phyloP scores from a whole-genome alignment of 2,329 filamentous ascomycete genomes.

The Capronia americana region DNA sequence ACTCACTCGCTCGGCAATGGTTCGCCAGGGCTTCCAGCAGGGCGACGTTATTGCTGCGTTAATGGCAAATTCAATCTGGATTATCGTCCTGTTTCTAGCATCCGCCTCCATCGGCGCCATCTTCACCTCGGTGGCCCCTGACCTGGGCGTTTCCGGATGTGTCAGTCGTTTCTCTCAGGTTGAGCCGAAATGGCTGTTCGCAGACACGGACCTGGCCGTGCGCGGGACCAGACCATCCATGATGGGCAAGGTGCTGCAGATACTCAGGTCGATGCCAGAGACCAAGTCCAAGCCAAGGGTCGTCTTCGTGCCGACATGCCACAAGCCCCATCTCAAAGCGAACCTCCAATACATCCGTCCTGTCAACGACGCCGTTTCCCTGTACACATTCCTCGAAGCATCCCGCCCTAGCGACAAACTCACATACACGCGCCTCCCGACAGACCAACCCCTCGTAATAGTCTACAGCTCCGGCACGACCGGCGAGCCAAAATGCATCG shows the following conservation, averaged over 20 bases:
- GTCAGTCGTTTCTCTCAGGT: constrained; percentile 50
- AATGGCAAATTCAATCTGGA: constrained; percentile 53
- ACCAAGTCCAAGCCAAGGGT: constrained; percentile 24
- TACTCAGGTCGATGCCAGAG: constrained; percentile 64
- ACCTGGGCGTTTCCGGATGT: constrained; percentile 49
- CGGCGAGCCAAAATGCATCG: constrained; percentile 54
- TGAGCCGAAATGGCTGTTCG: constrained; percentile 49
- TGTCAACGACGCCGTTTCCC: constrained; percentile 21
- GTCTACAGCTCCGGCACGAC: constrained; percentile 54
- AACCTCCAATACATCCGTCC: constrained; percentile 26
- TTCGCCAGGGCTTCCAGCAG: constrained; percentile 47
- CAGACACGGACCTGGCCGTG: constrained; percentile 67
- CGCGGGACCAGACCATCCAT: constrained; percentile 81
- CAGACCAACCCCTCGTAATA: constrained; percentile 53
- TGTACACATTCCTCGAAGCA: constrained; percentile 45
- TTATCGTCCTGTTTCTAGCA: constrained; percentile 52
- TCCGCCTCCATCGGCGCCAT: constrained; percentile 52
- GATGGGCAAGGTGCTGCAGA: constrained; percentile 72
- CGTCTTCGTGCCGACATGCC: constrained; percentile 34
- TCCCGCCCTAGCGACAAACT: constrained; percentile 44
- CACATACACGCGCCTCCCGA: constrained; percentile 49
- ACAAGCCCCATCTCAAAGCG: constrained; percentile 26
- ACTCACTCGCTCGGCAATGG: constrained; percentile 47
- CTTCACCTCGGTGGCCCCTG: constrained; percentile 54
- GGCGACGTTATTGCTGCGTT: constrained; percentile 51